Conservation (phyloP, 352 stramenopile genomes). For the Pythium sukuiense region DNA sequence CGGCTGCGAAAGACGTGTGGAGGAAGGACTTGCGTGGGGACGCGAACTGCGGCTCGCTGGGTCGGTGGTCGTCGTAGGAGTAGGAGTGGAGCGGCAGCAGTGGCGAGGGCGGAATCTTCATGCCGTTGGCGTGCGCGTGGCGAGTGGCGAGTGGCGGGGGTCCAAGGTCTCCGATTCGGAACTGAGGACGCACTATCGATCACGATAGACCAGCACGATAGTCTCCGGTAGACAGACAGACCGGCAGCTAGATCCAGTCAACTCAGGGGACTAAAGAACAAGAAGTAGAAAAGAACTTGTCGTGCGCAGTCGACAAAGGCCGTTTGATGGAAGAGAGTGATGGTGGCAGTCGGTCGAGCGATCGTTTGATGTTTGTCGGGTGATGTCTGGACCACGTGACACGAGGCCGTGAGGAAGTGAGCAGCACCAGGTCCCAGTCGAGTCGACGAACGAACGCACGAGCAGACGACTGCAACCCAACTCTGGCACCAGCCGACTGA, state of each 20-base stretch:
- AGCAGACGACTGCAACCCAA: not conserved
- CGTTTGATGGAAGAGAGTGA: not conserved
- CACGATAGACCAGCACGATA: not conserved
- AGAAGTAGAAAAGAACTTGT: not conserved
- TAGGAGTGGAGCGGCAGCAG: constrained; percentile 4
- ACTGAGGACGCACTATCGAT: not conserved
- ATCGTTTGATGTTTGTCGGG: not conserved
- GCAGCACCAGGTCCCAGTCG: not conserved
- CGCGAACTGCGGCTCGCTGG: not conserved
- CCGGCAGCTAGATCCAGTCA: not conserved
- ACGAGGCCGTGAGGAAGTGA: not conserved
- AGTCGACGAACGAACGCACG: not conserved
- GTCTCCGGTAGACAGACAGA: not conserved
- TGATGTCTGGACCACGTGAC: not conserved
- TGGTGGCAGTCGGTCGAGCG: not conserved
- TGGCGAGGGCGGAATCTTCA: constrained; percentile 21
- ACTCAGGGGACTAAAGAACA: not conserved
- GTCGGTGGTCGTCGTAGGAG: not conserved
- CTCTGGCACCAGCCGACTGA: not conserved
- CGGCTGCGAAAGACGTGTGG: not conserved
- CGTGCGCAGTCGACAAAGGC: not conserved
- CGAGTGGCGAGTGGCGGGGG: not conserved
- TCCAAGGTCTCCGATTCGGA: not conserved
- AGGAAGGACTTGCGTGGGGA: not conserved
- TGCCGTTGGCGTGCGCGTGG: not conserved